Percentiles rank a stretch among this genome's conserved stretches.
Evolutionary conservation across 129 eudicot species (phyloP).

Genomic region (Mikania micrantha): DNA sequence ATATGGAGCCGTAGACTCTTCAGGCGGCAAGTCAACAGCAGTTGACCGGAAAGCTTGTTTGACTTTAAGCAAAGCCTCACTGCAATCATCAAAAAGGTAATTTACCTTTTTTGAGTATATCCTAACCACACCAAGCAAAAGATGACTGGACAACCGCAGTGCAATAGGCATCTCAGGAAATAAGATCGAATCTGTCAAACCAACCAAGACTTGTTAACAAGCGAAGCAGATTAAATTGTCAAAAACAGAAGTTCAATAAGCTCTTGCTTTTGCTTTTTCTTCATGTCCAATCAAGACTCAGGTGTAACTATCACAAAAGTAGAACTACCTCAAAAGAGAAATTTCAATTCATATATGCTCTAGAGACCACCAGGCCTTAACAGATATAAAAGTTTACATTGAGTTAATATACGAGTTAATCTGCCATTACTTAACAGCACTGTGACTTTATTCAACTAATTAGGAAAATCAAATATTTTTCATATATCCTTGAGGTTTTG

Average conservation of each 20-base stretch:
- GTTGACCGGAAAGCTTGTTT: slow-evolving; percentile 90
- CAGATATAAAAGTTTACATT: background rate
- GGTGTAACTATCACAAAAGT: background rate
- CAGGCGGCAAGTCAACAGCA: slow-evolving; percentile 95
- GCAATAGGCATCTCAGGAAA: slow-evolving; percentile 97
- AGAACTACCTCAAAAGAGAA: background rate
- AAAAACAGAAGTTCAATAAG: background rate
- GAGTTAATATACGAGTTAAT: background rate
- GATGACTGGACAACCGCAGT: slow-evolving; percentile 95
- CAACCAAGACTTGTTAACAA: slow-evolving; percentile 5
- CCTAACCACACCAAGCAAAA: slow-evolving; percentile 96
- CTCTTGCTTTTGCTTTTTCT: background rate
- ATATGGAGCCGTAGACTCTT: slow-evolving; percentile 92
- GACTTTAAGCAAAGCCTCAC: slow-evolving; percentile 89
- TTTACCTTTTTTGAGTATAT: slow-evolving; percentile 86
- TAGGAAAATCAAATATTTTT: background rate
- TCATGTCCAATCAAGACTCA: background rate
- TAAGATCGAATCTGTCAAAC: slow-evolving; percentile 75
- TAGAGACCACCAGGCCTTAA: background rate
- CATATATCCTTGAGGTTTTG: background rate
- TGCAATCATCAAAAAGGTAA: slow-evolving; percentile 95
- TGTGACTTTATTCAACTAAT: background rate
- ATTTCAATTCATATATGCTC: background rate
- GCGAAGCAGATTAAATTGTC: background rate
- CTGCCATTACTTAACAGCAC: background rate